A percentile compares a stretch with the other conserved stretches of the same genome.
Conservation (phyloP, 192 early-diverging fungal species). For the Coemansia erecta region DNA sequence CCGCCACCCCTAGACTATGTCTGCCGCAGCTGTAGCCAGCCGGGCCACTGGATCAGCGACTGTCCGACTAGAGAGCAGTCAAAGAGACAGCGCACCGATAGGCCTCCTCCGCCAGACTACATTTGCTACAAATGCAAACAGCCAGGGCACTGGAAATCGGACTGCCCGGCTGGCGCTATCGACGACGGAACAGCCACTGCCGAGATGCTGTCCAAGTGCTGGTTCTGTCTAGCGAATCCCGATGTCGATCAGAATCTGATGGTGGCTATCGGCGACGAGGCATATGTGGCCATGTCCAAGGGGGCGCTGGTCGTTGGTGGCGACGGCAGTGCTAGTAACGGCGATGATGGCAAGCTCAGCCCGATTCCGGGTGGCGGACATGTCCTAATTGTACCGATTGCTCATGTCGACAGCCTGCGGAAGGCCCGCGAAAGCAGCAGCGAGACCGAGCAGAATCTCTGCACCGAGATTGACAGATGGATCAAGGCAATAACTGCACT, state of each 20-base stretch:
- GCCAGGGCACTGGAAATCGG: constrained; percentile 54
- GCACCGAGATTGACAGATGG: constrained; percentile 58
- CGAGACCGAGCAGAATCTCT: constrained; percentile 52
- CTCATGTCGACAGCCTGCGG: constrained; percentile 51
- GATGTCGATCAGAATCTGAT: constrained; percentile 89
- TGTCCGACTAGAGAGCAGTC: constrained; percentile 56
- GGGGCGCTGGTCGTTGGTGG: constrained; percentile 69
- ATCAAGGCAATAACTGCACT: constrained; percentile 26
- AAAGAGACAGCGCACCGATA: constrained; percentile 26
- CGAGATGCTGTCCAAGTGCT: constrained; percentile 60
- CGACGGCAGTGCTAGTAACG: background rate
- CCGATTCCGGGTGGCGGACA: constrained; percentile 80
- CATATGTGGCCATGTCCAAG: constrained; percentile 85
- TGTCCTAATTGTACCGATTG: constrained; percentile 69
- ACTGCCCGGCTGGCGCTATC: constrained; percentile 42
- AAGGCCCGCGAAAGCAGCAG: constrained; percentile 29
- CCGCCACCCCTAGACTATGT: constrained; percentile 57
- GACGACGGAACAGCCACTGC: constrained; percentile 8
- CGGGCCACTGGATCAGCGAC: constrained; percentile 65
- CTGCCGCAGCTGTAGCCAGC: constrained; percentile 61
- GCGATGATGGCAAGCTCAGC: constrained; percentile 20
- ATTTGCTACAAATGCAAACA: constrained; percentile 54
- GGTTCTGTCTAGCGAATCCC: constrained; percentile 95
- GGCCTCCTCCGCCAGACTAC: constrained; percentile 46
- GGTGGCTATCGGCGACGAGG: constrained; percentile 74